Base-by-base conservation (phyloP, 345 rosid genomes). In the Rhizophora mangle region DNA sequence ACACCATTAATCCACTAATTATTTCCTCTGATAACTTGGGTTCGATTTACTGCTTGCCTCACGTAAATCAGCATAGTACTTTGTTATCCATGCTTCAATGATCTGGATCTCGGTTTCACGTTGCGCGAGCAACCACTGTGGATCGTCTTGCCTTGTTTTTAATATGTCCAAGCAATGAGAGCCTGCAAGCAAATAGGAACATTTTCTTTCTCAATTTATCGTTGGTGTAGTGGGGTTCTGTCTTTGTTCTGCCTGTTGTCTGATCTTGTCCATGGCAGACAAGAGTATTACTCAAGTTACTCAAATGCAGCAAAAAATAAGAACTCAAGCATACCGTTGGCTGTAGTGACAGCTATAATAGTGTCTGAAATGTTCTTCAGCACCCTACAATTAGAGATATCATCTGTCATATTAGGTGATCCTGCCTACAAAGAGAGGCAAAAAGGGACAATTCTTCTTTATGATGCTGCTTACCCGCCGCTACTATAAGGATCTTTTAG, bases 81-180 rank as follows among this genome's bases (percentile, higher is more conserved):
- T 60, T 8, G 65, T 6, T 18, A 82, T 60, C 85, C 88, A 85
- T 6, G 69, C 73, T 52, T 66, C 61, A 10, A 85, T 78, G 9
- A 85, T 79, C 64, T 74, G 26, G 16, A 80, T 62, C 60, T 78
- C 84, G 2, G 32, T 51, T 58, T 68, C 30, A 8, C 82, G 29
- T 60, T 83, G 85, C 81, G 20, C 52, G 36, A 68, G 72, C 66
- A 83, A 27, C 86, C 84, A 81, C 6, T 68, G 39, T 11, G 85
- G 84, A 72, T 82, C 86, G 24, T 37, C 54, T 57, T 53, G 29
- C 0, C 20, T 32, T 19, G 64, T 32, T 19, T 5, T 16, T 18
- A 20, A 36, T 60, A 85, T 29, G 52, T 85, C 84, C 79, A 79
- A 70, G 68, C 84, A 78, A 79, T 85, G 86, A 30, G 84, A 80